Base-by-base conservation (phyloP, 192 early-diverging fungal species). In the Entrophospora sp. region DNA sequence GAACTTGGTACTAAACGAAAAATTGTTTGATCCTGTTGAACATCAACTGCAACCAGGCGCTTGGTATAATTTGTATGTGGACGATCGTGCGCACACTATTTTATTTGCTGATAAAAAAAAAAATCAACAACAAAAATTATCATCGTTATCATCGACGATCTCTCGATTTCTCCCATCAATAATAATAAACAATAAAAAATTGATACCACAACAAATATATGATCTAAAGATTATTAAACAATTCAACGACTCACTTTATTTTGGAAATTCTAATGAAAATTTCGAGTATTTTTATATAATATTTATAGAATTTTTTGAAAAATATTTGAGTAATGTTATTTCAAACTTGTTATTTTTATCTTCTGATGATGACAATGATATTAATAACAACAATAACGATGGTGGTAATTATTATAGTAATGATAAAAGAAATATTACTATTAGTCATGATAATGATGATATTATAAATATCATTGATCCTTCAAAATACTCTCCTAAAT, bases 51-150 rank as follows among this genome's bases (percentile, higher is more conserved):
- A 34, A 30, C 51, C 64, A 13, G 64, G 64, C 30, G 34, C 46
- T 12, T 66, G 64, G 64, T 66, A 66, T 42, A 66, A 66, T 32
- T 20, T 66, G 16, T 66, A 55, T 14, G 64, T 66, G 1, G 38
- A 66, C 28, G 51, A 66, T 66, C 36, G 12, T 9, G 30, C 64
- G 38, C 20, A 42, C 16, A 66, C 64, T 12, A n/a, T 56, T 10
- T 31, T 66, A 55, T 66, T 66, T 20, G 51, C 51, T 31, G 32
- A 42, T 51, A 37, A n/a, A n/a, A n/a, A n/a, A n/a, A n/a, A n/a
- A n/a, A n/a, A n/a, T n/a, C n/a, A n/a, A n/a, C n/a, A n/a, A n/a
- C n/a, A n/a, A n/a, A n/a, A n/a, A n/a, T n/a, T n/a, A n/a, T n/a
- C n/a, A n/a, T n/a, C n/a, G n/a, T n/a, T n/a, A n/a, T n/a, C n/a